Evolutionary conservation across 495 filamentous ascomycete genomes (phyloP), one percentile per base, ranked within the genome.

Genomic region (Penicillium bialowiezense): DNA sequence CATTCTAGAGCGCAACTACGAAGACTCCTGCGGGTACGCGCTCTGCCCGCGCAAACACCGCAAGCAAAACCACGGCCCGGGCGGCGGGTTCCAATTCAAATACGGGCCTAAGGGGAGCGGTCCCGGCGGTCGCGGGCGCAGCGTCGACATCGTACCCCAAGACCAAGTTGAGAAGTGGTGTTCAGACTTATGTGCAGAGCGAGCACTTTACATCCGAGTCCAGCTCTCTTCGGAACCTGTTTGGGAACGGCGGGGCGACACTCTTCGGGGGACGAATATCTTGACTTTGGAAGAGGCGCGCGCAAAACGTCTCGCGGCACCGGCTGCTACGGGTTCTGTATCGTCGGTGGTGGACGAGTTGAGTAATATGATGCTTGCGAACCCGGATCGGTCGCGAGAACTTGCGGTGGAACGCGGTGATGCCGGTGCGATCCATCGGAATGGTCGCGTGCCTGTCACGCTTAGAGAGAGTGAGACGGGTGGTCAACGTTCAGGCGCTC

Each of bases 151-250:
- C 33, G 81, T 86, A 9, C 74, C 78, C n/a, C 77, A 72, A 7
- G 79, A 82, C 44, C 79, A 85, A 56, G 56, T 92, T 8, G 90
- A 95, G 67, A 85, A 86, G 60, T 98, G 95, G 89, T 98, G 93
- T 63, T 87, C 83, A 1, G 79, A 87, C 36, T 73, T 72, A 14
- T 98, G 93, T 74, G 87, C 85, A 1, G 77, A 83, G 54, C 76
- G 86, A 31, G 90, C 88, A 14, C 70, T 95, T 54, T 95, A 88
- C 66, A 73, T 98, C 50, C 86, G 88, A 55, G 86, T 92, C 32
- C 93, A 98, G 70, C 77, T 98, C 20, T 82, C 71, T 29, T 84
- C 88, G 52, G 80, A 83, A 50, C 88, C 89, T 0, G 85, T 86
- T 7, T 93, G 89, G 88, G 78, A 85, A 58, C 76, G 90, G 38